Conservation (phyloP, 176 grass and related monocot species). For the Paspalum notatum region DNA sequence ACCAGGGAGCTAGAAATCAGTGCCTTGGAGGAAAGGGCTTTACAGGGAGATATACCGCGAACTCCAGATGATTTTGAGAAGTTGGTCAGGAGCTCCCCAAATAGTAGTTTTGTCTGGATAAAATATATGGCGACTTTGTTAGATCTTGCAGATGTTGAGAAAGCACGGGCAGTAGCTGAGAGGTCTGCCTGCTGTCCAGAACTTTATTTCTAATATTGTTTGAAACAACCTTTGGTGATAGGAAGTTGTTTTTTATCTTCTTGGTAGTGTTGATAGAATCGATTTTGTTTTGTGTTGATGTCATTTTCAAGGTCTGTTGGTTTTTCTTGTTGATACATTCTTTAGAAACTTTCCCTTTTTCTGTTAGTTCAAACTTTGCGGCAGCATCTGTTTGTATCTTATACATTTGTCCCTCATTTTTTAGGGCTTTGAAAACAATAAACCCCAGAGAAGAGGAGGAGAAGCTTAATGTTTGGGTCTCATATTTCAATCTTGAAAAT, state of each 20-base stretch:
- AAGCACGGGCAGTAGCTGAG: slow-evolving; percentile 82
- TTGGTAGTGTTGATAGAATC: not conserved
- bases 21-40: slow-evolving; percentile 82
- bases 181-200: slow-evolving; percentile 52
- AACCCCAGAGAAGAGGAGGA: slow-evolving; percentile 79
- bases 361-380: not conserved
- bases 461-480: slow-evolving; percentile 96
- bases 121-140: slow-evolving; percentile 92
- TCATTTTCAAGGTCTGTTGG: not conserved
- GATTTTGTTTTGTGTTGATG: not conserved
- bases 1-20: slow-evolving; percentile 87
- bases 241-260: not conserved
- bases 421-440: slow-evolving; percentile 93
- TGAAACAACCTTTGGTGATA: slow-evolving; percentile 3
- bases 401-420: slow-evolving; percentile 12
- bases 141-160: slow-evolving; percentile 76
- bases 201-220: slow-evolving; percentile 4
- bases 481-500: slow-evolving; percentile 97
- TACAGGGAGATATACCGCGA: slow-evolving; percentile 71
- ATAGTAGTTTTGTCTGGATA: slow-evolving; percentile 95
- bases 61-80: slow-evolving; percentile 95
- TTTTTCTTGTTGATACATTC: not conserved
- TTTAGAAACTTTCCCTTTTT: not conserved
- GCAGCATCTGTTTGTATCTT: slow-evolving; percentile 29
- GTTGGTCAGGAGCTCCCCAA: slow-evolving; percentile 88